Conservation (phyloP, 495 filamentous ascomycete species). For the Massariosphaeria phaeospora region DNA sequence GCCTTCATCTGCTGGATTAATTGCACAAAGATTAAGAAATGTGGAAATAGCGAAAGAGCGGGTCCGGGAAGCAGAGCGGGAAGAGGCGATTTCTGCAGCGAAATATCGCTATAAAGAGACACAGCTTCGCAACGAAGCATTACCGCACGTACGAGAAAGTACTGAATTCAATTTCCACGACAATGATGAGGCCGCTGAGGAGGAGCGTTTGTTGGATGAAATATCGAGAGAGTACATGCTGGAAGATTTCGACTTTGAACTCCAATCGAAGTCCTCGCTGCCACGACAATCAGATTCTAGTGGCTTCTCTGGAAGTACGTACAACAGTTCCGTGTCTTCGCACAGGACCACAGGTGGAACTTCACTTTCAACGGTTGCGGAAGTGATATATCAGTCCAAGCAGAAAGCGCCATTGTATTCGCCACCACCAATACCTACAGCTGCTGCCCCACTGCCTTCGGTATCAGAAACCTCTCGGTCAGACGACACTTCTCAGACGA, state of each 20-base stretch:
- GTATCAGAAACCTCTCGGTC: slow-evolving; percentile 21
- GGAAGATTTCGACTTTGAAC: slow-evolving; percentile 78
- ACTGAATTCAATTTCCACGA: slow-evolving; percentile 46
- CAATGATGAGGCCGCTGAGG: slow-evolving; percentile 81
- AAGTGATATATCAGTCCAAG: slow-evolving; percentile 45
- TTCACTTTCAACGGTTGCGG: slow-evolving; percentile 70
- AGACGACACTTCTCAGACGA: slow-evolving; percentile 17
- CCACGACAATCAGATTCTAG: slow-evolving; percentile 88
- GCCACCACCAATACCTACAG: slow-evolving; percentile 46
- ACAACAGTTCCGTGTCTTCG: slow-evolving; percentile 80
- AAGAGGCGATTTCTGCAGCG: slow-evolving; percentile 56
- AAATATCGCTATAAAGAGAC: slow-evolving; percentile 50
- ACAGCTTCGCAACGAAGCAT: slow-evolving; percentile 38
- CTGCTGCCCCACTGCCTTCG: slow-evolving; percentile 34
- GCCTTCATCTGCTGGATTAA: slow-evolving; percentile 16
- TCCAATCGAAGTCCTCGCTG: slow-evolving; percentile 66
- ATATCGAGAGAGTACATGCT: slow-evolving; percentile 84
- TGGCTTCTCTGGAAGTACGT: slow-evolving; percentile 74
- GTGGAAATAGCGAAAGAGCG: slow-evolving; percentile 75
- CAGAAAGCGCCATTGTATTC: slow-evolving; percentile 36
- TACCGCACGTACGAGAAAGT: slow-evolving; percentile 39
- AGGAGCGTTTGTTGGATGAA: slow-evolving; percentile 86
- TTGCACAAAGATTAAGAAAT: slow-evolving; percentile 43
- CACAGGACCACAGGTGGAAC: slow-evolving; percentile 70
- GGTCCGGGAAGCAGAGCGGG: slow-evolving; percentile 70